Evolutionary conservation across 2,329 filamentous ascomycete genomes (phyloP).

Genomic region (Xylaria sp.): DNA sequence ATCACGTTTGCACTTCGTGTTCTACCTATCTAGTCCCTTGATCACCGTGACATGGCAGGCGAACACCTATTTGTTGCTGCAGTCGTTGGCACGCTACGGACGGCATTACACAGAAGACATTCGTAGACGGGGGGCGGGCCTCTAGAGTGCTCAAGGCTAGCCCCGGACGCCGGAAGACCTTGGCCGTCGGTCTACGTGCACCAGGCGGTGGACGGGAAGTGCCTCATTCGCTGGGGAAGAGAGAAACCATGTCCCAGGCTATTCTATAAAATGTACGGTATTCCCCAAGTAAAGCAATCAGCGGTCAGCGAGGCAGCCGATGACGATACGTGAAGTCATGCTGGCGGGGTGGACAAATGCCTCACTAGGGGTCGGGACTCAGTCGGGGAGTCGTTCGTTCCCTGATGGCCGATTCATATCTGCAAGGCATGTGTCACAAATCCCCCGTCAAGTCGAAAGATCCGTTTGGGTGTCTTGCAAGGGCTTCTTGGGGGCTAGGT

Average conservation of each 20-base stretch:
- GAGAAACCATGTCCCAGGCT: conserved; percentile 2
- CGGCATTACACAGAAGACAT: background rate
- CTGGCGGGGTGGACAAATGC: conserved; percentile 9
- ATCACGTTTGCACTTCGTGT: too few relatives aligned
- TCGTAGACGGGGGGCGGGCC: background rate
- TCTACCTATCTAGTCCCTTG: background rate
- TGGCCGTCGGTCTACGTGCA: background rate
- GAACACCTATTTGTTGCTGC: background rate
- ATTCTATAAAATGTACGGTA: conserved; percentile 3
- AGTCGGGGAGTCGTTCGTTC: too few relatives aligned
- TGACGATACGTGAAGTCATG: conserved; percentile 3
- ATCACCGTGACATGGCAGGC: background rate
- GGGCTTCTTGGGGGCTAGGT: background rate
- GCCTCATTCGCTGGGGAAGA: conserved; percentile 15
- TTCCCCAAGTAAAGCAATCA: conserved; percentile 3
- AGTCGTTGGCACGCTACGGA: background rate
- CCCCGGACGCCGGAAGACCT: background rate
- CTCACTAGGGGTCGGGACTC: conserved; percentile 3
- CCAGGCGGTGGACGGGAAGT: conserved; percentile 1
- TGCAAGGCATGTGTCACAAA: conserved; percentile 3
- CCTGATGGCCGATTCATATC: background rate
- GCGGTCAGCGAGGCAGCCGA: conserved; percentile 4
- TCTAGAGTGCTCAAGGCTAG: too few relatives aligned
- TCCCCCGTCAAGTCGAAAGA: background rate
- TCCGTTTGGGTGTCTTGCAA: background rate